Percentiles rank a stretch among this genome's conserved stretches.
Evolutionary conservation across 2,329 filamentous ascomycete genomes (phyloP).

Genomic region (Ilyonectria destructans): DNA sequence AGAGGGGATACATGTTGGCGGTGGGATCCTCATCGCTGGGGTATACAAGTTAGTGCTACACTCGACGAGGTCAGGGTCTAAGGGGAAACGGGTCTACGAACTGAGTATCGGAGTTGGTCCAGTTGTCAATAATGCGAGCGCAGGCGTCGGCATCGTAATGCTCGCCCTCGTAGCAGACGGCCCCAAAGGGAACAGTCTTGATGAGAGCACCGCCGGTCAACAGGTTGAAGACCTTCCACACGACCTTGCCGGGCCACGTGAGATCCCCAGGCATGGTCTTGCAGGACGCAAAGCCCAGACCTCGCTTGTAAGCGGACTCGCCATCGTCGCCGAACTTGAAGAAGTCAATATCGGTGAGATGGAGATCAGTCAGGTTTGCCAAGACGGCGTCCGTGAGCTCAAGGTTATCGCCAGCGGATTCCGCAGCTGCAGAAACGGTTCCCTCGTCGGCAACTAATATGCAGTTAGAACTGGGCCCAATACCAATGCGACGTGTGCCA

Average conservation of each 20-base stretch:
- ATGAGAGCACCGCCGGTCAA: conserved; percentile 53
- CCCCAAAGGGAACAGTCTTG: conserved; percentile 51
- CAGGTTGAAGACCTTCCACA: conserved; percentile 54
- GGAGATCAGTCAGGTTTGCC: conserved; percentile 48
- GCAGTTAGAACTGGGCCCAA: conserved; percentile 15
- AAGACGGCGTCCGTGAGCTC: conserved; percentile 55
- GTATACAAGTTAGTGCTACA: conserved; percentile 2
- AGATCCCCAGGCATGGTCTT: conserved; percentile 54
- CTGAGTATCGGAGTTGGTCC: conserved; percentile 44
- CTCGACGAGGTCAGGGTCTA: background rate
- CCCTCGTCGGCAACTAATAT: conserved; percentile 38
- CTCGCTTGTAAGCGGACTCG: conserved; percentile 37
- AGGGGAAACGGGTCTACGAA: conserved; percentile 14
- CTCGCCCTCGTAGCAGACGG: conserved; percentile 50
- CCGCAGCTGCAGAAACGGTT: conserved; percentile 45
- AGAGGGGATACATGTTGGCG: conserved; percentile 56
- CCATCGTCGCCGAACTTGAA: conserved; percentile 52
- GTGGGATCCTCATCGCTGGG: conserved; percentile 38
- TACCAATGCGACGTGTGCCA: background rate
- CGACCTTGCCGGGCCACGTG: conserved; percentile 46
- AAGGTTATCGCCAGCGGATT: conserved; percentile 31
- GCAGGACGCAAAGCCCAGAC: conserved; percentile 39
- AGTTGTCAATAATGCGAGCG: conserved; percentile 47
- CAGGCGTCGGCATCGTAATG: conserved; percentile 51
- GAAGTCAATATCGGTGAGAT: conserved; percentile 48